Evolutionary conservation across 2,329 filamentous ascomycete species (phyloP), one percentile per base, ranked within the genome.

Genomic region (Ilyonectria destructans): DNA sequence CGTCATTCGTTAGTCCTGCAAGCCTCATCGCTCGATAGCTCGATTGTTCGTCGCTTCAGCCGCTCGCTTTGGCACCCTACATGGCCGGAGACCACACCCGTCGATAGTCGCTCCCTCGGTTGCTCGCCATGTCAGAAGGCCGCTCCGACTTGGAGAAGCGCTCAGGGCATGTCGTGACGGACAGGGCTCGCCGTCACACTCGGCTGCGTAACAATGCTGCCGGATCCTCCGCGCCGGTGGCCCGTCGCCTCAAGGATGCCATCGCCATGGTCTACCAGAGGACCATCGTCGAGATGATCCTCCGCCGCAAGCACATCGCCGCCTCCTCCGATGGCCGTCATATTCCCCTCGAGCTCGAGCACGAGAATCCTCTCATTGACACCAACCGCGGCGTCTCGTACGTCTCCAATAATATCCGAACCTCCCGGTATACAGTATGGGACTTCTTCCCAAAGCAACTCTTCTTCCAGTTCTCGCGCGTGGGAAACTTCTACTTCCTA

Each of bases 401-500:
- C 77, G 77, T 89, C 52, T 85, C 85, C 61, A 89, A 89, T 79
- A 90, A 87, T 72, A 96, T 97, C 71, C 90, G 94, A 48, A 96
- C 93, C 0, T 94, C 92, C 70, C 90, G 94, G 55, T 97, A 97
- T 79, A 96, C 91, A 21, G 81, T 93, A 2, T 95, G 91, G 87
- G 93, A 95, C 79, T 97, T 97, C 78, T 81, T 97, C 15, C 95
- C 94, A 3, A 93, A 94, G 69, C 95, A 97, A 78, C 80, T 97
- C 17, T 87, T 95, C 67, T 95, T 94, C 62, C 94, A 97, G 77
- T 96, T 96, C 77, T 93, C 93, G 8, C 93, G 96, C 69, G 83
- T 97, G 55, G 93, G 93, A 72, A 97, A 97, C 80, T 96, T 97
- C 76, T 89, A 97, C 80, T 97, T 97, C 80, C 86, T 97, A 63